These are phyloP conservation scores for Echites panduratus DNA, from an alignment of 257 asterid species.

Conservation along the genomic window DNA sequence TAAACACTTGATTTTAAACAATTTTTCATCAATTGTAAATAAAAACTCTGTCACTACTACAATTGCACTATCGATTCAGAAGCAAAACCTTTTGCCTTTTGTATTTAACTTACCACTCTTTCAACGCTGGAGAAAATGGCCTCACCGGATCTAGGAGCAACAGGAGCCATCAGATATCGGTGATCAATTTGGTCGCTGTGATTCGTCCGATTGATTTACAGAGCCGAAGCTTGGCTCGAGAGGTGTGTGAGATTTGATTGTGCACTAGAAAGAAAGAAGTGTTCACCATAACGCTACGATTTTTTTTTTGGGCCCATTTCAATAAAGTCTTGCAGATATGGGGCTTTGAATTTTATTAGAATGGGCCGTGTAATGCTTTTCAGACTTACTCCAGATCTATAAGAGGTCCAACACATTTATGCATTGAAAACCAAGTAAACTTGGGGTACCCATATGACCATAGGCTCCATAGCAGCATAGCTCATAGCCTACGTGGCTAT, in stretches of 20 bases:
- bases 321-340: neutral
- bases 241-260: neutral
- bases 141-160: conserved; percentile 42
- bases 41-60: neutral
- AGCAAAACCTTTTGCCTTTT: neutral
- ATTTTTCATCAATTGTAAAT: neutral
- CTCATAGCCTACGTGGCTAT: no score
- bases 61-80: neutral
- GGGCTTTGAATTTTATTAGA: no score
- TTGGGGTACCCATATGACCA: no score
- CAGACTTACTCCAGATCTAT: no score
- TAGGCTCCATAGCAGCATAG: no score
- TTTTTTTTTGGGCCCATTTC: no score
- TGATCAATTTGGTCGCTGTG: neutral
- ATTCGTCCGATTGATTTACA: neutral
- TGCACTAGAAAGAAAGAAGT: neutral
- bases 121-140: conserved; percentile 49
- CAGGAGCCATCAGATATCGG: conserved; percentile 34
- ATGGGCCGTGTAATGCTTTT: no score
- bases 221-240: neutral
- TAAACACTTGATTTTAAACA: neutral
- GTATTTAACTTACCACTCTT: conserved; percentile 32
- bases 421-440: no score
- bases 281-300: no score
- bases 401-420: no score